phyloP scores from a whole-genome alignment of 352 stramenopile species.

The Blastocystis sp. region DNA sequence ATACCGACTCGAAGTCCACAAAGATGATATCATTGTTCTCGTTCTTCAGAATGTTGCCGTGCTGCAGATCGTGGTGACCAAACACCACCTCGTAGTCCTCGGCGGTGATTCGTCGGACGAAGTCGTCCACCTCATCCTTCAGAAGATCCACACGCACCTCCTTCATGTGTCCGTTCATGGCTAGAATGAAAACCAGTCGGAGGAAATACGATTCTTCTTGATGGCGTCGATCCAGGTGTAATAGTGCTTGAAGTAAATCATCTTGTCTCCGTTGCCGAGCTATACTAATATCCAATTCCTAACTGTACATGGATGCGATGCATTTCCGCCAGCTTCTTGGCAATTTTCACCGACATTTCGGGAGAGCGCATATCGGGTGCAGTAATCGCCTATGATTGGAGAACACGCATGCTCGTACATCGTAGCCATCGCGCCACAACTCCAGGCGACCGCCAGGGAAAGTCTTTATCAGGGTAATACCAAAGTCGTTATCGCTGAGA shows the following conservation, averaged over 20 bases:
- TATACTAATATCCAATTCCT: not conserved
- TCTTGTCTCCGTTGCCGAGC: not conserved
- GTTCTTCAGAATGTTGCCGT: constrained; percentile 35
- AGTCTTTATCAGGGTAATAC: not conserved
- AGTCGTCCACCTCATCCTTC: not conserved
- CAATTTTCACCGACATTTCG: not conserved
- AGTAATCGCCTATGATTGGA: not conserved
- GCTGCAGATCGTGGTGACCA: constrained; percentile 47
- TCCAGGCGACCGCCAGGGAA: constrained; percentile 14
- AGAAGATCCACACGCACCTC: not conserved
- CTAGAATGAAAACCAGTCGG: not conserved
- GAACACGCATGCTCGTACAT: not conserved
- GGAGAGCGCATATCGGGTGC: not conserved
- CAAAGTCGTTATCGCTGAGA: constrained; percentile 17
- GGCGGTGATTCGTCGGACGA: not conserved
- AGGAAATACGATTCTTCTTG: not conserved
- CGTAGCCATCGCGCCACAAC: constrained; percentile 9
- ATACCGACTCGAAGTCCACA: constrained; percentile 25
- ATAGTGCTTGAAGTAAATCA: not conserved
- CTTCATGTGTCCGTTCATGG: not conserved
- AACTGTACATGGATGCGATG: not conserved
- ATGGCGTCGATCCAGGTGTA: not conserved
- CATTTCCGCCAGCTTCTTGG: not conserved
- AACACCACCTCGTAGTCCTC: constrained; percentile 37
- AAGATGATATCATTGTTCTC: constrained; percentile 28